phyloP scores from a whole-genome alignment of 257 asterid species.

The Solanum dulcamara region DNA sequence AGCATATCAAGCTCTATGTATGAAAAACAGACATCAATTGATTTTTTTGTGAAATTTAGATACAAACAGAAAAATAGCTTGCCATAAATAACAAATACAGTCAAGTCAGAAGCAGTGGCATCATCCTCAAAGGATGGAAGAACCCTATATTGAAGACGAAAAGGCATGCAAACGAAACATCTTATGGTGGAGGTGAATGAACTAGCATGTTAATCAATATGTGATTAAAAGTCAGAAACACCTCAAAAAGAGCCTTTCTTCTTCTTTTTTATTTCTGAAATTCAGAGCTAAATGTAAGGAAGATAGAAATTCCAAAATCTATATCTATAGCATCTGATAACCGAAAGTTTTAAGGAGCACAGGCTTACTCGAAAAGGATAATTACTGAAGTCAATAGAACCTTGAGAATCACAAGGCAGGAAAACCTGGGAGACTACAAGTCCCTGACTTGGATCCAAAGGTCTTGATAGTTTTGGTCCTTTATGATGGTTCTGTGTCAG shows the following conservation, averaged over 20 bases:
- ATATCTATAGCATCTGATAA: neutral
- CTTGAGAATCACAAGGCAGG: slow-evolving; percentile 85
- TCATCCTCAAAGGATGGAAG: neutral
- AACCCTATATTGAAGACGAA: neutral
- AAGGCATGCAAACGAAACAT: neutral
- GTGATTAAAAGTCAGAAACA: neutral
- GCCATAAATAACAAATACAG: neutral
- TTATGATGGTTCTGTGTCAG: slow-evolving; percentile 63
- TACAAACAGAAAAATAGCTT: neutral
- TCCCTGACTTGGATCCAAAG: slow-evolving; percentile 52
- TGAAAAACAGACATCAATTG: neutral
- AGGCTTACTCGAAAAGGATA: slow-evolving; percentile 82
- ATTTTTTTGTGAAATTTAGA: neutral
- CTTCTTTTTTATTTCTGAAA: neutral
- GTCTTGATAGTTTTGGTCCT: slow-evolving; percentile 43
- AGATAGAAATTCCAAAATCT: neutral
- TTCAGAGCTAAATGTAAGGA: neutral
- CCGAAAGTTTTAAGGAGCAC: neutral
- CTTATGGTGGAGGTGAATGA: neutral
- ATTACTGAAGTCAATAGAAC: slow-evolving; percentile 74
- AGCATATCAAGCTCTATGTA: neutral
- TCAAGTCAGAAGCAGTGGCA: neutral
- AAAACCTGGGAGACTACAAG: slow-evolving; percentile 70
- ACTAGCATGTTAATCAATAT: neutral
- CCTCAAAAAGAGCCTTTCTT: neutral